Conservation (phyloP, 2,329 filamentous ascomycete genomes). For the Botrytis galanthina region DNA sequence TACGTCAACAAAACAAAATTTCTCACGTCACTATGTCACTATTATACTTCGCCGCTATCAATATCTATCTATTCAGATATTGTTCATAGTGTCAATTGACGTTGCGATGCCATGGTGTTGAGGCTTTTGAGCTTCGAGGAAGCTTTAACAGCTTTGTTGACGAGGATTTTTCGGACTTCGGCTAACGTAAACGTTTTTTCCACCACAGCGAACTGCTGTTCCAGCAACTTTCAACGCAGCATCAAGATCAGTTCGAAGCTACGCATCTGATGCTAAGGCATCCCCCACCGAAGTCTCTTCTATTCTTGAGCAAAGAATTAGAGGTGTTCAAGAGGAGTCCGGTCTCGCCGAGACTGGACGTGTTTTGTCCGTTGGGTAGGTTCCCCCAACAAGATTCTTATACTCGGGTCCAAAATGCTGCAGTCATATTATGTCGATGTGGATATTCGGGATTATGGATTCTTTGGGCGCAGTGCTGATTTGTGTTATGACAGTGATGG, state of each 20-base stretch:
- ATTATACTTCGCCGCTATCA: conserved; percentile 41
- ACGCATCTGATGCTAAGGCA: conserved; percentile 92
- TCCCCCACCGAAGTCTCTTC: conserved; percentile 97
- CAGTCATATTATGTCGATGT: not conserved
- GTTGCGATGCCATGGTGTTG: conserved; percentile 33
- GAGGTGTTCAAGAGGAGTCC: conserved; percentile 96
- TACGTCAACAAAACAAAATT: conserved; percentile 65
- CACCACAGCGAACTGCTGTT: conserved; percentile 80
- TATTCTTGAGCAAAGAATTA: conserved; percentile 98
- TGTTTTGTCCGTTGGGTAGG: conserved; percentile 98
- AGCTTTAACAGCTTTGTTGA: conserved; percentile 38
- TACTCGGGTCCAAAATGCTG: conserved; percentile 6
- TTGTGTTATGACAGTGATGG: conserved; percentile 71
- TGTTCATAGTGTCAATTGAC: conserved; percentile 43
- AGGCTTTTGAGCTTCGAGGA: conserved; percentile 43
- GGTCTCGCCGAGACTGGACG: conserved; percentile 97
- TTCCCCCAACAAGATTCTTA: conserved; percentile 37
- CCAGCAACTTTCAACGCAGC: conserved; percentile 72
- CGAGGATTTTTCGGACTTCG: conserved; percentile 48
- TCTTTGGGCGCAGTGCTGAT: conserved; percentile 27
- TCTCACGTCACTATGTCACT: conserved; percentile 31
- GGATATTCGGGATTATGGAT: not conserved
- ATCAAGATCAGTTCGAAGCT: conserved; percentile 74
- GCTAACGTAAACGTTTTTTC: conserved; percentile 52
- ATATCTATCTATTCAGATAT: conserved; percentile 39